Base-by-base conservation (phyloP, 176 grass and related monocot genomes). In the Hordeum marinum region DNA sequence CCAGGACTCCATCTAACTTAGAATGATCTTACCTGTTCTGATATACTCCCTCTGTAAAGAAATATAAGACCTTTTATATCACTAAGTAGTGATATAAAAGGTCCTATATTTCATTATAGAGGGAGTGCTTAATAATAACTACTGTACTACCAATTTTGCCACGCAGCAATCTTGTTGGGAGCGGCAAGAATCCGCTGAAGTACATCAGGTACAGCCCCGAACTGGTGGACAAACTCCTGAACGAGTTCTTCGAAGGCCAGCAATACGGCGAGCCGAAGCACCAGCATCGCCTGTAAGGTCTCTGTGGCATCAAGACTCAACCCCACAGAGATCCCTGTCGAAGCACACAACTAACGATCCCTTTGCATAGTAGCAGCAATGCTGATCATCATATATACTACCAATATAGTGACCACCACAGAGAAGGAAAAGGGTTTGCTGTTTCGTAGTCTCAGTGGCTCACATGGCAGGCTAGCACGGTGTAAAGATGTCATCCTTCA, bases 191-290 rank as follows among this genome's bases (percentile, higher is more conserved):
- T 75, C 89, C 91, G 1, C 82, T 90, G 76, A 92, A 97, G 67
- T 90, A 94, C 72, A 83, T 97, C 26, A 87, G 87, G 65, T 94
- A 97, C 85, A 88, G 84, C 69, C 82, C 94, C 0, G 94, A 90
- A 86, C 76, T 88, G 25, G 89, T 94, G 74, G 94, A 94, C 55
- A 90, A 90, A 43, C 87, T 90, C 63, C 42, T 97, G 8, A 83
- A 89, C 0, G 91, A 97, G 58, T 91, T 97, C 73, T 97, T 97
- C 11, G 91, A 97, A 70, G 94, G 94, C 21, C 90, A 97, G 79
- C 91, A 93, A 55, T 90, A 86, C 54, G 78, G 75, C 4, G 91
- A 97, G 34, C 91, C 84, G 27, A 97, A 24, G 48, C 65, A 75
- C 32, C 45, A 75, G 23, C 71, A 58, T 75, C 85, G 25, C 82